A percentile compares a stretch with the other conserved stretches of the same genome.
Evolutionary conservation across 1,139 yeast species (phyloP).

Genomic region (Taiozyma onychis): DNA sequence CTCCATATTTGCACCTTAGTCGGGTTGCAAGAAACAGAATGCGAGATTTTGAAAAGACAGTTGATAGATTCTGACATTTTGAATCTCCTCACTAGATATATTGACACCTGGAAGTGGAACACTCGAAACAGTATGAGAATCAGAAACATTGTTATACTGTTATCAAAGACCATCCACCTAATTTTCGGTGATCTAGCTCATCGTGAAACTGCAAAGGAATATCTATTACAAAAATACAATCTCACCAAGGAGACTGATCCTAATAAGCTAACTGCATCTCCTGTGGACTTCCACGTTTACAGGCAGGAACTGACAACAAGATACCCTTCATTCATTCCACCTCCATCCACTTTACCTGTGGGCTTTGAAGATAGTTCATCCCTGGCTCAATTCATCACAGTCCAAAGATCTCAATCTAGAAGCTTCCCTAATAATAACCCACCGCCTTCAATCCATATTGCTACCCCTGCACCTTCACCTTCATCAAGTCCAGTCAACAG

Average conservation of each 20-base stretch:
- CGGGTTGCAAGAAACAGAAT: conserved; percentile 21
- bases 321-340: conserved; percentile 64
- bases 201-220: conserved; percentile 43
- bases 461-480: conserved; percentile 90
- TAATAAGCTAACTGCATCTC: conserved; percentile 50
- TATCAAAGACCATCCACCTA: conserved; percentile 54
- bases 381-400: conserved; percentile 51
- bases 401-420: conserved; percentile 42
- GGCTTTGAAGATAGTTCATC: conserved; percentile 46
- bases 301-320: conserved; percentile 69
- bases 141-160: conserved; percentile 49
- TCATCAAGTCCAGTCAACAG: conserved; percentile 51
- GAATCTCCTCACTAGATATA: conserved; percentile 39
- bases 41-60: conserved; percentile 11
- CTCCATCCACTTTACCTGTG: conserved; percentile 38
- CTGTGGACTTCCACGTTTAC: conserved; percentile 75
- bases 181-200: conserved; percentile 57
- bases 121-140: conserved; percentile 34
- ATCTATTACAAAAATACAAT: conserved; percentile 39
- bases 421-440: conserved; percentile 23
- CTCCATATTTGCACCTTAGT: conserved; percentile 41
- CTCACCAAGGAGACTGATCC: conserved; percentile 29
- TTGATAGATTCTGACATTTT: conserved; percentile 35
- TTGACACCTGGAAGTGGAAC: conserved; percentile 67
- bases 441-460: conserved; percentile 64